Base-by-base conservation (phyloP, 1,284 basidiomycete genomes). In the Phenoliferia sp. region DNA sequence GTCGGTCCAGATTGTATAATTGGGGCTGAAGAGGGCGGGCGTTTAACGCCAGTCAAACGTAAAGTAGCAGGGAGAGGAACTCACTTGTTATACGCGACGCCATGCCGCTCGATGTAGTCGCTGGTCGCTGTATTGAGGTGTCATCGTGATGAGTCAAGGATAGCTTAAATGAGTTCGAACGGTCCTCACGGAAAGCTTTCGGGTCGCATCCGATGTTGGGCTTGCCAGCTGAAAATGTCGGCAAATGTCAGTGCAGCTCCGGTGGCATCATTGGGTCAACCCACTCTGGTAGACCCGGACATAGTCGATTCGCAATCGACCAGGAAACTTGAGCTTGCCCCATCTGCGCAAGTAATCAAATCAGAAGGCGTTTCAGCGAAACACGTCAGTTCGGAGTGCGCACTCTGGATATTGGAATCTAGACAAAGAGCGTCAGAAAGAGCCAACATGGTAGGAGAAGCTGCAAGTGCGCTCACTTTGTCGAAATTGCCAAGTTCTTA, bases 401-500 rank as follows among this genome's bases (percentile, higher is more conserved):
- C 5, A 52, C 48, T 52, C 48, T 9, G 48, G 48, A 22, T 52
- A 52, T 22, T 52, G 48, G 48, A 52, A 52, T 26, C 48, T 52
- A 5, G 17, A 22, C 9, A 52, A 52, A 19, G 28, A 52, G 9
- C 22, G 48, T 52, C 48, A 52, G 31, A 55, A 31, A 29, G 31
- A 5, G 32, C n/a, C n/a, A n/a, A n/a, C n/a, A 34, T 29, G 32
- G 7, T 9, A 7, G 5, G 48, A 58, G 36, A 29, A 22, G 19
- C 10, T 29, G 66, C 60, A 36, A 1, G 32, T 10, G 32, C 28
- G 66, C 54, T 74, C 69, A 72, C 60, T 70, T 69, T 26, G 69
- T 64, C 32, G 71, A 72, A 39, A 73, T 65, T 16, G 66, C 69
- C 17, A 75, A 56, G 64, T 71, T 71, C 48, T 52, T 19, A 19